Percentiles rank a stretch among this genome's conserved stretches.
Conservation (phyloP, 495 filamentous ascomycete species). For the Oleoguttula mirabilis region DNA sequence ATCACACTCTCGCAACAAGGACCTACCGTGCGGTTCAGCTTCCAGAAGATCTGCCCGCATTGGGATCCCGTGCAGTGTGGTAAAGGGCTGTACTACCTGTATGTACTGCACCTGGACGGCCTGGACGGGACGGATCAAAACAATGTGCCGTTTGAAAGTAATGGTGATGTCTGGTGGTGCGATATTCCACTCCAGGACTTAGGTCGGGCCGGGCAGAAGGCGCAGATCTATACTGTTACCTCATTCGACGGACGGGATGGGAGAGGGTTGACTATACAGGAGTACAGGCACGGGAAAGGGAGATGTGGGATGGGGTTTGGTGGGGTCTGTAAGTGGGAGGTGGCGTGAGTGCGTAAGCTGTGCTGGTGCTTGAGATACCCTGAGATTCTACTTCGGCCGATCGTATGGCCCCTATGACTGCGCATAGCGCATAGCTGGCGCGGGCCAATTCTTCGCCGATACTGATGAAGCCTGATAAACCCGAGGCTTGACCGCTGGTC, state of each 20-base stretch:
- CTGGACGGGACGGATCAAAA: slow-evolving; percentile 55
- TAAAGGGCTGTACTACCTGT: slow-evolving; percentile 47
- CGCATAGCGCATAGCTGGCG: too few species aligned
- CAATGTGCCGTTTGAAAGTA: slow-evolving; percentile 51
- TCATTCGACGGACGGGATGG: slow-evolving; percentile 51
- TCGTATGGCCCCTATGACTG: too few species aligned
- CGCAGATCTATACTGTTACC: slow-evolving; percentile 50
- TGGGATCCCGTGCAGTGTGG: slow-evolving; percentile 61
- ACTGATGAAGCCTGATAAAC: too few species aligned
- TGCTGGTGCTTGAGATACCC: too few species aligned
- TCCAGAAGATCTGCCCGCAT: slow-evolving; percentile 62
- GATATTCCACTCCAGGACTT: slow-evolving; percentile 55
- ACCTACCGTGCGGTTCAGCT: slow-evolving; percentile 56
- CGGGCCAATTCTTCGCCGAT: too few species aligned
- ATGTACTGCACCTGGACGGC: slow-evolving; percentile 53
- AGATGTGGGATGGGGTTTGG: slow-evolving; percentile 49
- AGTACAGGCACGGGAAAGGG: slow-evolving; percentile 51
- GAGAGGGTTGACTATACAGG: slow-evolving; percentile 52
- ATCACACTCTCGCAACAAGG: slow-evolving; percentile 42
- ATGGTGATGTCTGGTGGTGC: slow-evolving; percentile 60
- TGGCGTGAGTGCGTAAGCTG: too few species aligned
- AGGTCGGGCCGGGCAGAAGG: slow-evolving; percentile 55
- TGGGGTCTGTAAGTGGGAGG: slow-evolving; percentile 56
- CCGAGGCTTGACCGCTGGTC: too few species aligned
- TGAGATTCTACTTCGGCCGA: too few species aligned